Base-by-base conservation (phyloP, 2,329 filamentous ascomycete genomes). In the Phialophora expanda region DNA sequence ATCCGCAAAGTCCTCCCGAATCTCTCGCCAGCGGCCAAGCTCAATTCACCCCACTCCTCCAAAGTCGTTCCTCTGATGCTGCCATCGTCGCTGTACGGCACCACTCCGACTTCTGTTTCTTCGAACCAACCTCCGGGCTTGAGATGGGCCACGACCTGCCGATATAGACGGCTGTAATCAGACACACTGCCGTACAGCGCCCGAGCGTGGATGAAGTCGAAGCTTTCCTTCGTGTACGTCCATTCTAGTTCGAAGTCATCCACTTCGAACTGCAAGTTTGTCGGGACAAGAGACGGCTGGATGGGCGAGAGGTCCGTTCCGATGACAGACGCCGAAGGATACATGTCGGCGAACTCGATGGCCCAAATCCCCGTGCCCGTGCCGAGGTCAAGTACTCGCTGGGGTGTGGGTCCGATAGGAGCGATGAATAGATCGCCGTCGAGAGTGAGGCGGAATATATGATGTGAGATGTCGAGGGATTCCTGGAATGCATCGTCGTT, bases 161-260 rank as follows among this genome's bases (percentile, higher is more conserved):
- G n/a, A 34, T 70, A 61, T 20, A 72, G 59, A 17, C 24, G 55
- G 3, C 79, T 78, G 85, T 85, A 88, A 71, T 88, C 80, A 57
- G 80, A 83, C 65, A 88, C 83, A 1, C 82, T 83, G 78, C 84
- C 82, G 17, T 83, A 82, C 1, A 84, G 83, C 60, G 85, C 81
- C 4, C 87, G 80, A n/a, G 83, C 81, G 72, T 88, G 86, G 50
- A 89, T 82, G 64, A 86, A 87, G 73, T 89, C 86, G 61, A 87
- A 88, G 60, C 84, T 80, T 64, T 86, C 81, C 3, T 74, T 70
- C 71, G 4, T 82, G 66, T 85, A 81, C 20, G 86, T 73, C 86
- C 86, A 88, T 2, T 80, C 78, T 62, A 80, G 81, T 73, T 87
- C 85, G 22, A 84, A 79, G 66, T 88, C 86, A 65, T 88, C 86